phyloP scores from a whole-genome alignment of 2,329 filamentous ascomycete species.

The Emergomyces pasteurianus region DNA sequence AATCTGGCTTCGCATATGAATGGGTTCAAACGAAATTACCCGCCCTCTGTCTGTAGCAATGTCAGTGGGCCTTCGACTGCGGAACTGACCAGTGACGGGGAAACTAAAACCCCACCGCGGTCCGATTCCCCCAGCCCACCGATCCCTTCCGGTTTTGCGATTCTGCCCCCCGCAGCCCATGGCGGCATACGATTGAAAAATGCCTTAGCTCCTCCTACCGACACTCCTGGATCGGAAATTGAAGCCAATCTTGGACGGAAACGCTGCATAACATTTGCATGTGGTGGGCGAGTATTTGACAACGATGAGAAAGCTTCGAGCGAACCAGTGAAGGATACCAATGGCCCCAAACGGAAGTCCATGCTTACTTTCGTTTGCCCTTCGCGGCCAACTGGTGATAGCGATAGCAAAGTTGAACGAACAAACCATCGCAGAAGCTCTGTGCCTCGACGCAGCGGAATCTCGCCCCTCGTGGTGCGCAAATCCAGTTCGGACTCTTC shows the following conservation, averaged over 20 bases:
- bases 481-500: constrained; percentile 9
- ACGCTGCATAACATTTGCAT: constrained; percentile 87
- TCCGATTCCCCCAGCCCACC: constrained; percentile 83
- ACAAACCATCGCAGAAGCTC: constrained; percentile 16
- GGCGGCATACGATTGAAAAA: not conserved
- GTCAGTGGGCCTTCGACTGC: constrained; percentile 71
- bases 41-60: constrained; percentile 62
- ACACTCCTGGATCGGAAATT: constrained; percentile 41
- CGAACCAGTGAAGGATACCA: constrained; percentile 16
- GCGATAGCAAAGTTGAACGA: constrained; percentile 15
- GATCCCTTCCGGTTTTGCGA: constrained; percentile 37
- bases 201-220: constrained; percentile 12
- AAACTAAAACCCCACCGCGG: constrained; percentile 76
- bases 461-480: constrained; percentile 23
- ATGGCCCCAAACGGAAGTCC: constrained; percentile 29
- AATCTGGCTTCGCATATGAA: constrained; percentile 2
- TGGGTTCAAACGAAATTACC: constrained; percentile 23
- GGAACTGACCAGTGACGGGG: constrained; percentile 90
- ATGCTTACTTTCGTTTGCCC: constrained; percentile 38
- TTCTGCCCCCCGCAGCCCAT: constrained; percentile 12
- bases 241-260: constrained; percentile 61
- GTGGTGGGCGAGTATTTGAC: constrained; percentile 52
- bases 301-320: constrained; percentile 25
- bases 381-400: constrained; percentile 19
- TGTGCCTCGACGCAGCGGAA: constrained; percentile 24